These are phyloP conservation scores for Leccinum subrobustum DNA, from an alignment of 1,284 basidiomycete genomes.

Conservation along the genomic window DNA sequence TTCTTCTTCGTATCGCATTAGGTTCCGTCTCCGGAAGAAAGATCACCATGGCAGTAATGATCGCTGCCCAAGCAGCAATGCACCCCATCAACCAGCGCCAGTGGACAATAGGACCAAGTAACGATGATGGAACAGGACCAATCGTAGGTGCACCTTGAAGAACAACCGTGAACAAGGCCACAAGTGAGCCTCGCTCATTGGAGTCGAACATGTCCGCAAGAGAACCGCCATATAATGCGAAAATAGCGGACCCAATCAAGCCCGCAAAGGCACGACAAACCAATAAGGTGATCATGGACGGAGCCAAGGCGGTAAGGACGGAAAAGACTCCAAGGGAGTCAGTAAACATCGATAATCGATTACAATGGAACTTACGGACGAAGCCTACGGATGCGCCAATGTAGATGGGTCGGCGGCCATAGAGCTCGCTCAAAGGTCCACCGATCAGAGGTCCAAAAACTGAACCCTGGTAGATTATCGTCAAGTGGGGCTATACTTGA, in stretches of 20 bases:
- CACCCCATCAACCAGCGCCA: slow-evolving; percentile 29
- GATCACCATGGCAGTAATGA: slow-evolving; percentile 16
- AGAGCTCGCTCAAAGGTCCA: slow-evolving; percentile 28
- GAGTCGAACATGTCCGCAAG: slow-evolving; percentile 27
- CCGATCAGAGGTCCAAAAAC: slow-evolving; percentile 30
- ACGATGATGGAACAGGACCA: slow-evolving; percentile 27
- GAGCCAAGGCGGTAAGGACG: slow-evolving; percentile 21
- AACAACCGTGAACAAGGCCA: slow-evolving; percentile 29
- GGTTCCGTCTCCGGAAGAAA: slow-evolving; percentile 26
- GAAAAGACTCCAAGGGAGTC: slow-evolving; percentile 20
- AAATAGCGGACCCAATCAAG: slow-evolving; percentile 22
- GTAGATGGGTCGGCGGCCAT: slow-evolving; percentile 26
- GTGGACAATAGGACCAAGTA: slow-evolving; percentile 21
- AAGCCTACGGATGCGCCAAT: slow-evolving; percentile 26
- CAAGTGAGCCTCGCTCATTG: slow-evolving; percentile 25
- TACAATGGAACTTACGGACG: slow-evolving; percentile 8
- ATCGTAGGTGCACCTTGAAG: slow-evolving; percentile 29
- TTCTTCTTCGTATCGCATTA: slow-evolving; percentile 19
- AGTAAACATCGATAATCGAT: neutral
- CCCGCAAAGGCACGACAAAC: slow-evolving; percentile 23
- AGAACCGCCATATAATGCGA: slow-evolving; percentile 28
- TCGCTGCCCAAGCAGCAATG: slow-evolving; percentile 20
- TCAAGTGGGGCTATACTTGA: neutral
- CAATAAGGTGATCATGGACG: slow-evolving; percentile 16
- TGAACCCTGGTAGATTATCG: slow-evolving; percentile 14